phyloP scores from a whole-genome alignment of 441 rosid species.

The Pelargonium fulgidum region DNA sequence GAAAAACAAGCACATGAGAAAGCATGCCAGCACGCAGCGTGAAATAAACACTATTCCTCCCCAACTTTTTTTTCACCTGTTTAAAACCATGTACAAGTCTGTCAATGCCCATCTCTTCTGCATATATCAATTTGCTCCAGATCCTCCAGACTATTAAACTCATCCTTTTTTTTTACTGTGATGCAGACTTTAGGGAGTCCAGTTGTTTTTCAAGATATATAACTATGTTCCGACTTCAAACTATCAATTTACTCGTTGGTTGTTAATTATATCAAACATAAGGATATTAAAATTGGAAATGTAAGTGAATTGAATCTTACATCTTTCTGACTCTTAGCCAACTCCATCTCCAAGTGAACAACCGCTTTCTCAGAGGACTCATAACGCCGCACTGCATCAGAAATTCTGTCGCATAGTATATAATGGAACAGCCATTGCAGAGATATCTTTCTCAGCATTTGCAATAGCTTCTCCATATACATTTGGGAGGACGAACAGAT shows the following conservation, averaged over 20 bases:
- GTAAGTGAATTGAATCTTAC: constrained; percentile 29
- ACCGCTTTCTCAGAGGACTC: constrained; percentile 61
- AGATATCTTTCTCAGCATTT: constrained; percentile 68
- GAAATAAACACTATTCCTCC: constrained; percentile 12
- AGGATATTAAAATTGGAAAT: constrained; percentile 1
- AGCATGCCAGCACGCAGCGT: background rate
- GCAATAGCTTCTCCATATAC: constrained; percentile 64
- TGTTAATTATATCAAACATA: constrained; percentile 12
- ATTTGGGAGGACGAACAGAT: constrained; percentile 63
- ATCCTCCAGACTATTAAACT: constrained; percentile 53
- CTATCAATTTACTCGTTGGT: constrained; percentile 57
- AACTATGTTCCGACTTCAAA: constrained; percentile 55
- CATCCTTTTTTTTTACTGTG: constrained; percentile 69
- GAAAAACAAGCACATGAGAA: too few relatives aligned
- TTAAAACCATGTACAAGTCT: constrained; percentile 59
- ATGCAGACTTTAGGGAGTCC: constrained; percentile 67
- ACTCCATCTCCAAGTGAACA: constrained; percentile 66
- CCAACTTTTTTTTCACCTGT: constrained; percentile 62
- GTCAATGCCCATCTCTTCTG: constrained; percentile 68
- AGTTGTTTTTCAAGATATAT: constrained; percentile 79
- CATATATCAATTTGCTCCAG: constrained; percentile 47
- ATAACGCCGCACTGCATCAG: constrained; percentile 54
- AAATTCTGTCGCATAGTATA: constrained; percentile 49
- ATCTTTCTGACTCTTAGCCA: constrained; percentile 84
- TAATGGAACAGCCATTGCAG: constrained; percentile 41